Percentiles rank a stretch among this genome's conserved stretches.
These are phyloP conservation scores for Vanrija pseudolonga DNA, from an alignment of 1,284 basidiomycete species.

Conservation along the genomic window DNA sequence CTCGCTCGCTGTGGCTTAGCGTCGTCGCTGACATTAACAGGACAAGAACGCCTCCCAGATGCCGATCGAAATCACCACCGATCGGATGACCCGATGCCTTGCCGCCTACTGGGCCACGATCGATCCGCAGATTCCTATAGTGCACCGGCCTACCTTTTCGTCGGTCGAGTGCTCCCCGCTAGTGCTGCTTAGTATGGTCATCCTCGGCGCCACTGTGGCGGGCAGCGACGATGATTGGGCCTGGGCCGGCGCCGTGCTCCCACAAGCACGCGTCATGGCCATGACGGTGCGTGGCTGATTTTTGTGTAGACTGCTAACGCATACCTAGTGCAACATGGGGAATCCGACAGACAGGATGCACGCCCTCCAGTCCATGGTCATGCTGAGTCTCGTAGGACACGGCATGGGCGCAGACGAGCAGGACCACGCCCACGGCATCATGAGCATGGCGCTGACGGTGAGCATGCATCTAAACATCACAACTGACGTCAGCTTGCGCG, in stretches of 20 bases:
- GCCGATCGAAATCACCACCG: background rate
- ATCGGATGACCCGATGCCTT: slow-evolving; percentile 2
- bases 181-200: slow-evolving; percentile 1
- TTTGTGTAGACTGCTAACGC: background rate
- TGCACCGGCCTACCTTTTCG: slow-evolving; percentile 3
- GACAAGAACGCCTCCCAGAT: background rate
- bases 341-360: background rate
- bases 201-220: slow-evolving; percentile 1
- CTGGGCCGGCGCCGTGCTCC: slow-evolving; percentile 1
- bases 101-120: background rate
- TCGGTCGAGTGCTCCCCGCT: background rate
- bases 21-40: background rate
- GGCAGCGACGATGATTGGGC: slow-evolving; percentile 1
- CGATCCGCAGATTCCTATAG: slow-evolving; percentile 1
- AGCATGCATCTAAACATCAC: background rate
- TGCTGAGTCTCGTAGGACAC: background rate
- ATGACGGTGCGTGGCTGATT: background rate
- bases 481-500: slow-evolving; percentile 1
- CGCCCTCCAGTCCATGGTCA: background rate
- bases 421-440: slow-evolving; percentile 5
- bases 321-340: background rate
- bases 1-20: background rate
- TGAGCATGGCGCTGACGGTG: slow-evolving; percentile 8
- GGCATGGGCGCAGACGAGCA: slow-evolving; percentile 3
- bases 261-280: background rate